Evolutionary conservation across 2,329 filamentous ascomycete species (phyloP), one percentile per base, ranked within the genome.

Genomic region (Penicillium sp.): DNA sequence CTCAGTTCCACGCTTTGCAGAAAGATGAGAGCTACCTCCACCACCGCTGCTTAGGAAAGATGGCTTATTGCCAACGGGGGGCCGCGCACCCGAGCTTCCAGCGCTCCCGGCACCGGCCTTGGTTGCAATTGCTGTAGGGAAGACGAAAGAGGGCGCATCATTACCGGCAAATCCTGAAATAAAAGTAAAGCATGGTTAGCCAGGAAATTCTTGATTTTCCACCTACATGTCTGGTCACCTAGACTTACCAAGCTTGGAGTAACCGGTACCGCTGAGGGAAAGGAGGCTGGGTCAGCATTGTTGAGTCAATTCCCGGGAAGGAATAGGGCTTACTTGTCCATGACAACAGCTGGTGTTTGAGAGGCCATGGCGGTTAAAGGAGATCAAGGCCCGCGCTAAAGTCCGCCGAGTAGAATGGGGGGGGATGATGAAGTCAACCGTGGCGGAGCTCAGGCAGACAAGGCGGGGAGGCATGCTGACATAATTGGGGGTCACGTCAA

Each of bases 321-420:
- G 43, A 60, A 60, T 46, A 46, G 59, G 65, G 85, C 91, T 81
- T 89, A 97, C 95, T 99, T 99, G 95, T 99, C 95, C 93, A 99
- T 99, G 91, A 99, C 95, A 97, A 99, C 95, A 90, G 95, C 95
- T 72, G 95, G 95, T 76, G 95, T 98, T 87, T 98, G 93, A 82
- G 90, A 90, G 75, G 95, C 93, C 95, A 99, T 99, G 62, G 70
- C 75, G 71, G 59, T 58, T 56, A 52, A 46, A 51, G 33, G 33
- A 49, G 26, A 52, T 51, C 55, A 57, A 50, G 49, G 51, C 59
- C 61, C 49, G 55, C 46, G 53, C 48, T 55, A 33, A 49, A 50
- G 55, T 48, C 37, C 44, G 49, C 50, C 49, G 45, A 54, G 52
- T 47, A 27, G 27, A 54, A 54, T 42, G 49, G 39, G 55, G 56